phyloP scores from a whole-genome alignment of 108 stramenopile genomes.

The Cyclostephanos tholiformis region DNA sequence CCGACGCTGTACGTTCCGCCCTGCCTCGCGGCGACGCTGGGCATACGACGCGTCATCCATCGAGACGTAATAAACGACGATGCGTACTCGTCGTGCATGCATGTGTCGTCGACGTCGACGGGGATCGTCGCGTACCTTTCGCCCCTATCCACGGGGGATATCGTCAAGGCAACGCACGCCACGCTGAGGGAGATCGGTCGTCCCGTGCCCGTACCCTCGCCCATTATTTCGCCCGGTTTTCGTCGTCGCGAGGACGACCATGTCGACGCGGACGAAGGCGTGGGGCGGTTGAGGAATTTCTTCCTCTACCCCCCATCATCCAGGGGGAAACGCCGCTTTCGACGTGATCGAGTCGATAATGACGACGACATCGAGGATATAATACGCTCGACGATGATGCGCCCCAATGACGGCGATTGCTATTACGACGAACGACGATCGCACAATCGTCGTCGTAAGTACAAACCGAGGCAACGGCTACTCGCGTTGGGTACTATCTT shows the following conservation, averaged over 20 bases:
- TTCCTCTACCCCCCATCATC: constrained; percentile 16
- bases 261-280: neutral
- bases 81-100: too few relatives aligned
- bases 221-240: neutral
- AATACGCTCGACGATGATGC: too few relatives aligned
- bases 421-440: neutral
- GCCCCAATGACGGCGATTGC: neutral
- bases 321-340: neutral
- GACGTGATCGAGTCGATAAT: too few relatives aligned
- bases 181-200: constrained; percentile 39
- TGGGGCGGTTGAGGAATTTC: constrained; percentile 30
- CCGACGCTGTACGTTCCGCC: constrained; percentile 35
- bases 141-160: neutral
- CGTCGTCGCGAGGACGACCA: neutral
- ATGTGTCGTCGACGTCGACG: neutral
- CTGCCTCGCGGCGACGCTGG: constrained; percentile 46
- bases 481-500: constrained; percentile 46
- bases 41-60: constrained; percentile 33
- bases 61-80: neutral
- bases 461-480: constrained; percentile 37
- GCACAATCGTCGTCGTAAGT: constrained; percentile 21
- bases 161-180: constrained; percentile 27
- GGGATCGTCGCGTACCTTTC: neutral
- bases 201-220: constrained; percentile 24
- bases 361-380: too few relatives aligned